Evolutionary conservation across 352 stramenopile genomes (phyloP).

Genomic region (Globisporangium recalcitrans): DNA sequence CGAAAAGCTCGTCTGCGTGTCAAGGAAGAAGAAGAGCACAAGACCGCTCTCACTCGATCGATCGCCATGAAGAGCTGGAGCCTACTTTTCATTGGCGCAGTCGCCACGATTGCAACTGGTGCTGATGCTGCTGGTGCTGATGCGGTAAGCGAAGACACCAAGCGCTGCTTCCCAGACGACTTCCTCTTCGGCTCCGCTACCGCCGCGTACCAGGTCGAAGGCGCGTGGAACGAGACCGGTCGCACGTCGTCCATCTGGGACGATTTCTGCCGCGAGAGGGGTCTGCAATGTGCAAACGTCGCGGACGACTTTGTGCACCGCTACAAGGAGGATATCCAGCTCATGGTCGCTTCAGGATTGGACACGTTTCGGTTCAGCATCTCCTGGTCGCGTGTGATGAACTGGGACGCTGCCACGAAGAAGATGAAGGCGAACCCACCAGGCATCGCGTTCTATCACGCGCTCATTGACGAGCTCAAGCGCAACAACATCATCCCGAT

Average conservation of each 20-base stretch:
- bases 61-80: slow-evolving; percentile 2
- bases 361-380: slow-evolving; percentile 89
- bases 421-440: slow-evolving; percentile 60
- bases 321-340: slow-evolving; percentile 87
- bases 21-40: neutral
- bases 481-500: slow-evolving; percentile 73
- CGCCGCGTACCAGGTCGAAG: slow-evolving; percentile 93
- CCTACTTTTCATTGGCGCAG: neutral
- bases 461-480: slow-evolving; percentile 78
- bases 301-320: slow-evolving; percentile 92
- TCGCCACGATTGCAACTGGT: neutral
- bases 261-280: slow-evolving; percentile 77
- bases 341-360: slow-evolving; percentile 91
- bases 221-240: slow-evolving; percentile 74
- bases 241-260: slow-evolving; percentile 91
- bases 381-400: slow-evolving; percentile 87
- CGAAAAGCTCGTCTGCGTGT: neutral
- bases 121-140: neutral
- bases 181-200: slow-evolving; percentile 90
- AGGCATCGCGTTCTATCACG: slow-evolving; percentile 88
- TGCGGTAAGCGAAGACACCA: neutral
- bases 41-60: neutral
- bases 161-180: slow-evolving; percentile 50
- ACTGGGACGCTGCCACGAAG: slow-evolving; percentile 40
- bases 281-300: slow-evolving; percentile 82